These are phyloP conservation scores for Mayamaea pseudoterrestris DNA, from an alignment of 108 stramenopile species.

Conservation along the genomic window DNA sequence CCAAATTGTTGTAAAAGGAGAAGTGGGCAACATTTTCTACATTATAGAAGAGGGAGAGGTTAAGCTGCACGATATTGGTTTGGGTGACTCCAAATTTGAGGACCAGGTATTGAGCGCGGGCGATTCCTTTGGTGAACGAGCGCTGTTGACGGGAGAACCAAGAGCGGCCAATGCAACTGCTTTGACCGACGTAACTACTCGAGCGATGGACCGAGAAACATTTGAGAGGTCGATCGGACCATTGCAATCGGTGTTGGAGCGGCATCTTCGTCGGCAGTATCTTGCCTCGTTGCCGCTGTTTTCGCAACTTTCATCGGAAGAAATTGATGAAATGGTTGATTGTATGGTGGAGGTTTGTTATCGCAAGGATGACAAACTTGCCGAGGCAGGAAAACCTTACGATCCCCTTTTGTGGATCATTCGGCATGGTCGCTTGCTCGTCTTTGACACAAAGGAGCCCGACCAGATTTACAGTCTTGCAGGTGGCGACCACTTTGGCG, in stretches of 20 bases:
- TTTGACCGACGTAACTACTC: constrained; percentile 20
- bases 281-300: constrained; percentile 59
- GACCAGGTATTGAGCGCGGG: constrained; percentile 17
- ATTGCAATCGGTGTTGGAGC: constrained; percentile 36
- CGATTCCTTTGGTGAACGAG: constrained; percentile 40
- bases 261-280: constrained; percentile 29
- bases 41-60: constrained; percentile 35
- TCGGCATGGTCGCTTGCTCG: constrained; percentile 28
- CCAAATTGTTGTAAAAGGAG: constrained; percentile 36
- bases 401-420: constrained; percentile 24
- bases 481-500: constrained; percentile 59
- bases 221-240: constrained; percentile 56
- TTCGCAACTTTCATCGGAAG: too few relatives aligned
- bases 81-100: constrained; percentile 9
- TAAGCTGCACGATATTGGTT: constrained; percentile 13
- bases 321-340: constrained; percentile 39
- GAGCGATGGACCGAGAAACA: constrained; percentile 33
- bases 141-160: constrained; percentile 28
- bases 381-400: constrained; percentile 54
- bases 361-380: constrained; percentile 40
- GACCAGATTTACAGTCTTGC: constrained; percentile 28
- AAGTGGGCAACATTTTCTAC: constrained; percentile 37
- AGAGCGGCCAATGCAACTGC: constrained; percentile 70
- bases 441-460: constrained; percentile 7
- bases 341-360: constrained; percentile 42